Evolutionary conservation across 768 basidiomycete genomes (phyloP).

Genomic region (Lactarius vividus): DNA sequence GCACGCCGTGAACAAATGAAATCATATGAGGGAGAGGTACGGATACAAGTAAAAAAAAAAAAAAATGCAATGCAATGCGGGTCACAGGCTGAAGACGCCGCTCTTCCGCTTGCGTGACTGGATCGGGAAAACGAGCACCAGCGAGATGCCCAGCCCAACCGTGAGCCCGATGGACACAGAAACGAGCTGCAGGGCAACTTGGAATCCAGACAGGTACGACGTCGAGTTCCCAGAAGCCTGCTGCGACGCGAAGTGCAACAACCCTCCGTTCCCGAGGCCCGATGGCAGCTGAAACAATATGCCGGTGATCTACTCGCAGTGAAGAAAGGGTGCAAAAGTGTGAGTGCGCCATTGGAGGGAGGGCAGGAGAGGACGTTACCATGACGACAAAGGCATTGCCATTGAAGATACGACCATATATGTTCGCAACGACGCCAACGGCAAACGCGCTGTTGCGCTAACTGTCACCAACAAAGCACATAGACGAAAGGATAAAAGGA

Average conservation of each 20-base stretch:
- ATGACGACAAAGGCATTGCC: conserved; percentile 82
- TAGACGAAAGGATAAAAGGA: conserved; percentile 7
- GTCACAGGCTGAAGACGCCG: conserved; percentile 62
- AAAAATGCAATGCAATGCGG: too few relatives aligned
- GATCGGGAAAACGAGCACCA: conserved; percentile 64
- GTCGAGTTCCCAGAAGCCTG: conserved; percentile 48
- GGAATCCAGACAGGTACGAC: conserved; percentile 68
- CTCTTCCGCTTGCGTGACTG: conserved; percentile 55
- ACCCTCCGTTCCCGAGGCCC: conserved; percentile 75
- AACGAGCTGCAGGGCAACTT: conserved; percentile 72
- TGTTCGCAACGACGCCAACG: conserved; percentile 74
- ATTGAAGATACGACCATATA: conserved; percentile 70
- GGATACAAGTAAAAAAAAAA: background rate
- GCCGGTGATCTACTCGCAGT: conserved; percentile 53
- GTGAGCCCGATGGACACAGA: conserved; percentile 77
- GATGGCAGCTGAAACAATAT: conserved; percentile 85
- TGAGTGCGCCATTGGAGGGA: background rate
- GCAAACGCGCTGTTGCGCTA: conserved; percentile 57
- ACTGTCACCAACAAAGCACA: background rate
- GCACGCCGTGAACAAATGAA: background rate
- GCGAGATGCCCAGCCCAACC: conserved; percentile 70
- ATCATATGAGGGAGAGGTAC: too few relatives aligned
- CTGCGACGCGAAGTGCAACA: conserved; percentile 65
- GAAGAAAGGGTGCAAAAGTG: background rate
- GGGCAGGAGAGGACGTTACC: conserved; percentile 40